These are phyloP conservation scores for Friedmanniomyces endolithicus DNA, from an alignment of 495 filamentous ascomycete genomes.

Conservation along the genomic window DNA sequence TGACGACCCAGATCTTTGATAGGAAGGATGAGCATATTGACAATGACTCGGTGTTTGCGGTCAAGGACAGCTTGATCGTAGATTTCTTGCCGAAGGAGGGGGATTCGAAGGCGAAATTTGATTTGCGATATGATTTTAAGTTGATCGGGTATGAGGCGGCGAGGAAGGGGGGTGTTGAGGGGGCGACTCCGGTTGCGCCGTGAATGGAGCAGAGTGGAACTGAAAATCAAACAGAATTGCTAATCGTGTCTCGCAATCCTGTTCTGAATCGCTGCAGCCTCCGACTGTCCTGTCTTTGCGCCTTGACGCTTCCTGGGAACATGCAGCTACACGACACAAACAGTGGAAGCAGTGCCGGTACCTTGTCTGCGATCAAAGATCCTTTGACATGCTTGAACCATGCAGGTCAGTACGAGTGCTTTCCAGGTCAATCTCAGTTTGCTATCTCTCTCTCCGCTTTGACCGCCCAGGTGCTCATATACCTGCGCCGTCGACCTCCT, in stretches of 20 bases:
- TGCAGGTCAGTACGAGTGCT: background rate
- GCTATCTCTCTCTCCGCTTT: background rate
- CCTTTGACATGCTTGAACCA: no score
- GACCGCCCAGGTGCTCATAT: background rate
- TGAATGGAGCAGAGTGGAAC: background rate
- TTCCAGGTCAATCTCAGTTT: background rate
- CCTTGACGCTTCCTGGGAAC: no score
- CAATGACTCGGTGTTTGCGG: constrained; percentile 63
- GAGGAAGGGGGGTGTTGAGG: constrained; percentile 24
- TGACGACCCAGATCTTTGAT: constrained; percentile 69
- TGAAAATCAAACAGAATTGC: background rate
- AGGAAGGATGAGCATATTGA: constrained; percentile 46
- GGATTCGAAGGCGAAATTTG: constrained; percentile 52
- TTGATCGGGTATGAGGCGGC: constrained; percentile 28
- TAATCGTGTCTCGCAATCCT: no score
- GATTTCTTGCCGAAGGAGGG: constrained; percentile 48
- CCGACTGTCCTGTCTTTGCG: no score
- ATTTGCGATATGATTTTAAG: constrained; percentile 53
- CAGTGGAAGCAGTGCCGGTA: no score
- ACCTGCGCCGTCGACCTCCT: no score
- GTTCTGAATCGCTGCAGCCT: no score
- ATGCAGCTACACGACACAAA: no score
- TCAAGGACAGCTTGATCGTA: constrained; percentile 61
- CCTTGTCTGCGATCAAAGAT: no score
- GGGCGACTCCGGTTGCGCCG: background rate